Conservation (phyloP, 768 basidiomycete species). For the Tubosaeta sp. region DNA sequence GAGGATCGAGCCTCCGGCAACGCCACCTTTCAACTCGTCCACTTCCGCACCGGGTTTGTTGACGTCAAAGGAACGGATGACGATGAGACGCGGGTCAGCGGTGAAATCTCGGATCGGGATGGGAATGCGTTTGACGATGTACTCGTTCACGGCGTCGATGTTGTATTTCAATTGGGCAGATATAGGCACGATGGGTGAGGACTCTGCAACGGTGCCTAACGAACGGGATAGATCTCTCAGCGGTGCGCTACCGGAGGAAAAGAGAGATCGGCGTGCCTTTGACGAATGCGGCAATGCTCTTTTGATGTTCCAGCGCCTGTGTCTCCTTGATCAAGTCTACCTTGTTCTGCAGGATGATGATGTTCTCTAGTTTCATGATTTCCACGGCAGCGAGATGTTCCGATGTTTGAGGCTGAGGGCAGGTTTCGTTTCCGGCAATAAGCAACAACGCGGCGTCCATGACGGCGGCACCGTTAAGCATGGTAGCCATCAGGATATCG, state of each 20-base stretch:
- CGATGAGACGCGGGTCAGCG: slow-evolving; percentile 88
- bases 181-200: slow-evolving; percentile 97
- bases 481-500: slow-evolving; percentile 99
- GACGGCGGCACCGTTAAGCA: slow-evolving; percentile 99
- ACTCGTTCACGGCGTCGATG: slow-evolving; percentile 98
- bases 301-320: slow-evolving; percentile 92
- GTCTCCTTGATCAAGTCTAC: slow-evolving; percentile 96
- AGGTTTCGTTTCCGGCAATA: slow-evolving; percentile 97
- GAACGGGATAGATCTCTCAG: neutral
- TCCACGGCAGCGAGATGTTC: slow-evolving; percentile 98
- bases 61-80: slow-evolving; percentile 99
- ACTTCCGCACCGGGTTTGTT: slow-evolving; percentile 99
- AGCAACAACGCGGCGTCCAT: slow-evolving; percentile 98
- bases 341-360: slow-evolving; percentile 98
- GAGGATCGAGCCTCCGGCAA: slow-evolving; percentile 95
- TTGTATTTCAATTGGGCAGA: slow-evolving; percentile 99
- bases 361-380: slow-evolving; percentile 98
- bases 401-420: slow-evolving; percentile 97
- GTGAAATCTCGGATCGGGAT: slow-evolving; percentile 92
- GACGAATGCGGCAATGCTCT: slow-evolving; percentile 92
- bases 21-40: slow-evolving; percentile 95
- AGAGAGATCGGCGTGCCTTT: slow-evolving; percentile 55
- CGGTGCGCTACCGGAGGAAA: neutral
- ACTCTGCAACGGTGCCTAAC: slow-evolving; percentile 91
- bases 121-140: slow-evolving; percentile 95